Base-by-base conservation (phyloP, 208 protist species). In the Leishmania arabica region DNA sequence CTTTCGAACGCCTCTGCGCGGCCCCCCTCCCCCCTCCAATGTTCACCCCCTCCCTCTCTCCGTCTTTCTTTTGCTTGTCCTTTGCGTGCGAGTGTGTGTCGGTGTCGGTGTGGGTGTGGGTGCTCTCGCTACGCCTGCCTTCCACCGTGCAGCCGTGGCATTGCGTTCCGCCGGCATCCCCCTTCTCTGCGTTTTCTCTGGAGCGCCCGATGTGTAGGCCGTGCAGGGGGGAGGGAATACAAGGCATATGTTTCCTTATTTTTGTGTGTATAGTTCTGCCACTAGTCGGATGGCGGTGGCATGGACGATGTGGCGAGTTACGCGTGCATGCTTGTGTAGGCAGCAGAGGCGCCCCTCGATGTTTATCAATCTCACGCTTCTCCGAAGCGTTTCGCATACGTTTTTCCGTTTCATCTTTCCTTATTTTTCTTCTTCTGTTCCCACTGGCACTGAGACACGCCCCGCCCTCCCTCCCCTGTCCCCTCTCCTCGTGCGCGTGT, bases 1-100 rank as follows among this genome's bases (percentile, higher is more conserved):
- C 56, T 62, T 24, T 31, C 24, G 56, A n/a, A 73, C 19, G 4
- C 17, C 68, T 73, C 45, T 21, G 21, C 47, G 7, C 68, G 37
- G 1, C 37, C 37, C 40, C 68, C 68, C 1, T 24, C 34, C 34
- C 34, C 34, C 42, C 45, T 31, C 69, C 17, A 9, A 31, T 19
- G 37, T 24, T 27, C 45, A 49, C 68, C 68, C n/a, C 34, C 45
- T 73, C 40, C 45, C 68, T 51, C 68, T 73, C 68, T 73, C 68
- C 24, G 7, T 40, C 68, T 45, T n/a, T 40, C 37, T 40, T 40
- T 40, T 40, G 37, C 0, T 73, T 24, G 51, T 27, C 1, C 9
- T 54, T 54, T 54, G 17, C 51, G 2, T 13, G 17, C 51, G 51
- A 17, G 51, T 21, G 51, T 54, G 15, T 2, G 37, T 40, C 37